These are phyloP conservation scores for Claviceps citrina DNA, from an alignment of 2,329 filamentous ascomycete genomes.

Conservation along the genomic window DNA sequence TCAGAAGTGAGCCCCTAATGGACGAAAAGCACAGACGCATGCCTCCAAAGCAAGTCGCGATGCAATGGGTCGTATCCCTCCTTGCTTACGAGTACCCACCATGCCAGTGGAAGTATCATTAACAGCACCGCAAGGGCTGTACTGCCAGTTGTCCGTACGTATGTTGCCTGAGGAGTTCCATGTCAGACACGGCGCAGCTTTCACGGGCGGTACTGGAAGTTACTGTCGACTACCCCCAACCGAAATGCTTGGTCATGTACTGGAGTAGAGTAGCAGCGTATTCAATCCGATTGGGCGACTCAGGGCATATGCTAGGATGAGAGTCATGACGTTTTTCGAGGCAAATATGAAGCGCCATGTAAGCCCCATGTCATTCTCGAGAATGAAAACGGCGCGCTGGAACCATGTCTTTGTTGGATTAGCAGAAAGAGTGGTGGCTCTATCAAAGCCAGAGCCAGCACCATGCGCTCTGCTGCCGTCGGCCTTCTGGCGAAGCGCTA, in stretches of 20 bases:
- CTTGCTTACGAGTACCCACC: conserved; percentile 17
- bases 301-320: conserved; percentile 20
- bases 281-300: conserved; percentile 17
- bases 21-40: conserved; percentile 18
- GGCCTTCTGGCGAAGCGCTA: conserved; percentile 18
- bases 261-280: conserved; percentile 28
- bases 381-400: conserved; percentile 13
- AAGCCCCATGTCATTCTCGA: conserved; percentile 18
- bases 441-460: conserved; percentile 4
- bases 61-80: conserved; percentile 17
- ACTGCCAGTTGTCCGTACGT: conserved; percentile 24
- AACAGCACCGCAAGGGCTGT: conserved; percentile 24
- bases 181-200: neutral
- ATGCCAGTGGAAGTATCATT: conserved; percentile 21
- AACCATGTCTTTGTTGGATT: conserved; percentile 4
- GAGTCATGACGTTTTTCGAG: conserved; percentile 22
- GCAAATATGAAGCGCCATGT: conserved; percentile 25
- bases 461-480: conserved; percentile 11
- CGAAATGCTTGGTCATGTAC: conserved; percentile 36
- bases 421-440: neutral
- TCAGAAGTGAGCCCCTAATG: conserved; percentile 21
- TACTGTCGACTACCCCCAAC: conserved; percentile 30
- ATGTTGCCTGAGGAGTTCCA: conserved; percentile 21
- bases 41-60: conserved; percentile 27
- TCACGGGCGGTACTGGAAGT: no score